Evolutionary conservation across 345 rosid genomes (phyloP).

Genomic region (Citrus mangshanensis): DNA sequence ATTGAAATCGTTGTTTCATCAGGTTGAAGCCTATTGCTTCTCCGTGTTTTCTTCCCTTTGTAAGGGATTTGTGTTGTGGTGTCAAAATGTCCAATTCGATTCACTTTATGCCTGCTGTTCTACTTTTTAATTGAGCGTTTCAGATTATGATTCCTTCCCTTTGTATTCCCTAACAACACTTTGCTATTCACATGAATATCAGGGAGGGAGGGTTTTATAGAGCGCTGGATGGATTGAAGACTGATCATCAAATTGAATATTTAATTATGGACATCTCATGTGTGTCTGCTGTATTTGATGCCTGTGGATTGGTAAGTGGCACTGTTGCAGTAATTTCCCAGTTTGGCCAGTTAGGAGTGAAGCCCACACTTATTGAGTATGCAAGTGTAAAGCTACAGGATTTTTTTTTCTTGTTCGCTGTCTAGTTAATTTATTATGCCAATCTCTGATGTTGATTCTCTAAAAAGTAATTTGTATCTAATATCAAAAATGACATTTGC

Average conservation of each 20-base stretch:
- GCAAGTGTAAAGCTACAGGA: slow-evolving; percentile 3
- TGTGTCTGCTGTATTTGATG: not conserved
- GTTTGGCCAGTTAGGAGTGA: not conserved
- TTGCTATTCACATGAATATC: not conserved
- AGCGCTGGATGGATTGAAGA: slow-evolving; percentile 10
- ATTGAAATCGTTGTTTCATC: not conserved
- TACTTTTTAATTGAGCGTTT: not conserved
- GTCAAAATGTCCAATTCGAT: not conserved
- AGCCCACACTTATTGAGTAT: not conserved
- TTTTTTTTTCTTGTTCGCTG: not conserved
- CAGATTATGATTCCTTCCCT: not conserved
- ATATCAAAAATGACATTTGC: not conserved
- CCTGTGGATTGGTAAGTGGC: not conserved
- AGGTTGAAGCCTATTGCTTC: not conserved
- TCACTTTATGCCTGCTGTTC: not conserved
- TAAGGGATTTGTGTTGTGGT: not conserved
- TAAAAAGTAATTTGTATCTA: not conserved
- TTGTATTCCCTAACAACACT: not conserved
- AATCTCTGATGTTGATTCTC: not conserved
- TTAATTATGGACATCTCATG: not conserved
- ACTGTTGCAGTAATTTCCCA: not conserved
- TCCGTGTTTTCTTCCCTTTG: not conserved
- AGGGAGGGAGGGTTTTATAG: slow-evolving; percentile 8
- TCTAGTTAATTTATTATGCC: not conserved
- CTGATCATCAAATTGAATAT: not conserved